Percentiles rank a stretch among this genome's conserved stretches.
Conservation (phyloP, 352 stramenopile species). For the Phytophthora lateralis region DNA sequence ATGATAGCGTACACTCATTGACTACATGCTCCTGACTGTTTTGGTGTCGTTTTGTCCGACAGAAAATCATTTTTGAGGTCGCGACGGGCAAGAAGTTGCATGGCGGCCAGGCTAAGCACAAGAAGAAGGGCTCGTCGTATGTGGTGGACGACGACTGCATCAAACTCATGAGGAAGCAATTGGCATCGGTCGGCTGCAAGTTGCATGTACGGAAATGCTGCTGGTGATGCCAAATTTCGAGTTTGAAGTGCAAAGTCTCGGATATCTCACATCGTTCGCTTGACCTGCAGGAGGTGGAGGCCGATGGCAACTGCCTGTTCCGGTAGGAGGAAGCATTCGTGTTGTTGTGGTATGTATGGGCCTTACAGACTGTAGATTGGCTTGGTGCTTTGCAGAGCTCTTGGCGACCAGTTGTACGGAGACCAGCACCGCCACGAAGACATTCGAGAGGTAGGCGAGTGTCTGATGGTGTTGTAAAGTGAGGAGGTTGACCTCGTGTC, state of each 20-base stretch:
- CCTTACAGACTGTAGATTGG: constrained; percentile 15
- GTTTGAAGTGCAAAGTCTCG: not conserved
- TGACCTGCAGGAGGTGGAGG: constrained; percentile 64
- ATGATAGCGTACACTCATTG: not conserved
- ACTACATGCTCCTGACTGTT: no score
- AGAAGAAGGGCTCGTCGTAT: constrained; percentile 33
- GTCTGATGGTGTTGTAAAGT: not conserved
- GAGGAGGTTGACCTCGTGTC: not conserved
- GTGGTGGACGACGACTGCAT: constrained; percentile 56
- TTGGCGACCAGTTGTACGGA: constrained; percentile 77
- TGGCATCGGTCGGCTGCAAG: constrained; percentile 69
- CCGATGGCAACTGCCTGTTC: constrained; percentile 87
- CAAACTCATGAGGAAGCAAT: constrained; percentile 57
- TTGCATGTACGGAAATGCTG: constrained; percentile 34
- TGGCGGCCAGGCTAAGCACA: constrained; percentile 27
- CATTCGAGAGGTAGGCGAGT: constrained; percentile 56
- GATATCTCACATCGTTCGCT: constrained; percentile 2
- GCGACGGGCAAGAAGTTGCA: constrained; percentile 31
- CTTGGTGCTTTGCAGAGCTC: constrained; percentile 39
- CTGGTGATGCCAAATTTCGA: not conserved
- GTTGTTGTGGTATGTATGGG: not conserved
- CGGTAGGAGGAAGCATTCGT: constrained; percentile 37
- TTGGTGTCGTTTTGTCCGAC: not conserved
- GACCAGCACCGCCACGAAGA: constrained; percentile 70
- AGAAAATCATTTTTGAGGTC: constrained; percentile 39